Evolutionary conservation across 2,329 filamentous ascomycete genomes (phyloP).

Genomic region (Microsporum canis): DNA sequence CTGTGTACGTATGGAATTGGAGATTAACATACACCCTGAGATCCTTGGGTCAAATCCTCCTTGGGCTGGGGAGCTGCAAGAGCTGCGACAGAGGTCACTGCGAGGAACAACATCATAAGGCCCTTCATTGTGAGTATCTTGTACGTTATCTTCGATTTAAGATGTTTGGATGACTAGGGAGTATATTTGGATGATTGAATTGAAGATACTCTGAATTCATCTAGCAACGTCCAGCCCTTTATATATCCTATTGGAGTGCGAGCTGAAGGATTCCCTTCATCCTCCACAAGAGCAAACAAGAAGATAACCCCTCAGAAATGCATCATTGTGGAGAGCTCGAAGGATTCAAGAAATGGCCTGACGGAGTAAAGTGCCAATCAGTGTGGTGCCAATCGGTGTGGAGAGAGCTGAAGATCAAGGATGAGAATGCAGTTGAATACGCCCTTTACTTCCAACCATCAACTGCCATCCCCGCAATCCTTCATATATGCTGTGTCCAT

Average conservation of each 20-base stretch:
- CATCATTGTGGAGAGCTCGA: background rate
- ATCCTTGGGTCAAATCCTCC: background rate
- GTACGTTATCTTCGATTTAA: background rate
- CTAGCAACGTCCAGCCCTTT: background rate
- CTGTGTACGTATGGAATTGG: background rate
- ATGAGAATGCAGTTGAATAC: background rate
- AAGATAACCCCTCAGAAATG: background rate
- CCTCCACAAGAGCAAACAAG: background rate
- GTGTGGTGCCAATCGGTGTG: background rate
- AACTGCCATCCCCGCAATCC: background rate
- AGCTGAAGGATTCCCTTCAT: background rate
- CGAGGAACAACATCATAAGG: slow-evolving; percentile 4
- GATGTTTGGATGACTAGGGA: background rate
- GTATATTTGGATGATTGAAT: background rate
- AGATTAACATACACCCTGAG: slow-evolving; percentile 4
- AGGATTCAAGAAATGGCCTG: background rate
- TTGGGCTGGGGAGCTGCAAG: slow-evolving; percentile 2
- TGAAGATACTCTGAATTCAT: background rate
- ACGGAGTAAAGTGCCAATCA: background rate
- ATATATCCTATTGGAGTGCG: background rate
- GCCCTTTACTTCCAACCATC: background rate
- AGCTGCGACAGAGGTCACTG: slow-evolving; percentile 3
- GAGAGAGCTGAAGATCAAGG: background rate
- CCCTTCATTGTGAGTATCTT: slow-evolving; percentile 4
- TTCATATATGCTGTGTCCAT: background rate